Evolutionary conservation across 169 alveolate species (phyloP).

Genomic region (Cystoisospora suis): DNA sequence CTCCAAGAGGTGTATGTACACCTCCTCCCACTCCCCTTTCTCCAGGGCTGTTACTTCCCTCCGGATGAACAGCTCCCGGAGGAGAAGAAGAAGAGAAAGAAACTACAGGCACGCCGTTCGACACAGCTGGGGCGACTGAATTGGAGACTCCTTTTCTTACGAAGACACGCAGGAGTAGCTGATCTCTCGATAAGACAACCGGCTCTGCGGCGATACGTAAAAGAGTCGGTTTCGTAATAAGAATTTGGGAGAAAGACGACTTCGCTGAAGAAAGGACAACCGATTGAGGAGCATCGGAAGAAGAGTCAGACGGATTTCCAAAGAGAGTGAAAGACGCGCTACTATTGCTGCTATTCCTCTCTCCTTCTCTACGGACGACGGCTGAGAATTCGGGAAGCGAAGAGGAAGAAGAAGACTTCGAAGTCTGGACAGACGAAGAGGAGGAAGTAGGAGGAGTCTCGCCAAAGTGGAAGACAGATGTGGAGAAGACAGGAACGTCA

Average conservation of each 20-base stretch:
- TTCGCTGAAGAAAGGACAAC: not conserved
- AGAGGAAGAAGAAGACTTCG: not conserved
- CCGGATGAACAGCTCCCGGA: no score
- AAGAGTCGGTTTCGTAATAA: conserved; percentile 46
- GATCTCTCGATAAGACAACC: conserved; percentile 51
- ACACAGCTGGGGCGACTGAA: no score
- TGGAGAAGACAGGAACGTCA: conserved; percentile 43
- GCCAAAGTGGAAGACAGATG: conserved; percentile 43
- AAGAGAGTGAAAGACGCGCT: no score
- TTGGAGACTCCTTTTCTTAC: not conserved
- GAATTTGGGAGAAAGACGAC: not conserved
- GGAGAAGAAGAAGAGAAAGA: no score
- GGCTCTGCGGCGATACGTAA: conserved; percentile 63
- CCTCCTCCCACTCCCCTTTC: no score
- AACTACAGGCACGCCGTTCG: no score
- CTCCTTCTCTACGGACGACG: no score
- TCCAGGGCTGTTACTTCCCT: no score
- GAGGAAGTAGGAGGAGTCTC: not conserved
- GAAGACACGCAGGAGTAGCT: conserved; percentile 40
- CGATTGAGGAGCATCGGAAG: no score
- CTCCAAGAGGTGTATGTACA: no score
- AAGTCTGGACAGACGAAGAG: not conserved
- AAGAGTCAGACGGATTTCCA: no score
- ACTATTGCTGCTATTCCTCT: not conserved
- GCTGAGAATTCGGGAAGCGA: not conserved